Evolutionary conservation across 495 filamentous ascomycete genomes (phyloP), one percentile per base, ranked within the genome.

Genomic region (Penicillium bovifimosum): DNA sequence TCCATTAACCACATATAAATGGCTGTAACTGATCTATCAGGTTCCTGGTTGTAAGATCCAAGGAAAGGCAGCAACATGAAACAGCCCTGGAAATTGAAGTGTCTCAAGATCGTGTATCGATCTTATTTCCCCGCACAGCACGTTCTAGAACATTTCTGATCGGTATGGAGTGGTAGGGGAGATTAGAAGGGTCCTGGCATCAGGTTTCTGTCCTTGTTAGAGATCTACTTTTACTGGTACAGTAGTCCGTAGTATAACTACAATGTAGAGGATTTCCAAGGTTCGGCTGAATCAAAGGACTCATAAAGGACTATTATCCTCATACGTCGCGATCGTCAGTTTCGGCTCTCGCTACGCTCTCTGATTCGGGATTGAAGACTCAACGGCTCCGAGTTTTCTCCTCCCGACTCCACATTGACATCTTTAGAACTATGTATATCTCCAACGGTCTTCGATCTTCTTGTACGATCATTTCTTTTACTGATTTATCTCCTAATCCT

Each of bases 371-470:
- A 60, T 61, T 36, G 39, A 29, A 51, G 43, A 18, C 38, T n/a
- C 29, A 63, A 61, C 55, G 55, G 52, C 50, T 55, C 63, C 63
- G 63, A 66, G 60, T 64, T 66, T 66, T 64, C 57, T 63, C 60
- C 56, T 54, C 56, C 56, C 56, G 56, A 56, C 48, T 36, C 49
- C 57, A 55, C 47, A 38, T 39, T 39, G 26, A 9, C 34, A 26
- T 36, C 34, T n/a, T 36, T 36, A 27, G 53, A 56, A 51, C 49
- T 32, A 41, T 41, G 14, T 4, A 24, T 24, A 24, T 4, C 20
- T 24, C 4, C 20, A 24, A 24, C 20, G 20, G 4, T 24, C 20
- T 24, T 24, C 20, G 20, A 24, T 24, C 20, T 24, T 24, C 20
- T 24, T 24, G 20, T 24, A 24, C 4, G 20, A 2, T 2, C 4